Conservation (phyloP, 1,139 yeast species). For the Scheffersomyces titani region DNA sequence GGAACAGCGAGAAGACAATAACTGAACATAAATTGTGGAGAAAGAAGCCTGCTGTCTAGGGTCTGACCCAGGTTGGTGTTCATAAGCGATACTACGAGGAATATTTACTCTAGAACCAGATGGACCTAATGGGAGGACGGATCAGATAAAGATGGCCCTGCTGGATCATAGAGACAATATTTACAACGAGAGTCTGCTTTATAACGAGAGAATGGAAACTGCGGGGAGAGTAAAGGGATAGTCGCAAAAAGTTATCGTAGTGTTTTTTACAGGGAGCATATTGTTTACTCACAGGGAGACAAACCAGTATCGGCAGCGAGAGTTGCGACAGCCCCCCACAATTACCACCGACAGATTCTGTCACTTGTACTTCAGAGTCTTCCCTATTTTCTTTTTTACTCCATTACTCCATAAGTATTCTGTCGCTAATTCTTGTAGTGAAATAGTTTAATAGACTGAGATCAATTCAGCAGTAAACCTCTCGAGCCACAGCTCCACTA, state of each 20-base stretch:
- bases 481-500: background rate
- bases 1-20: background rate
- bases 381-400: background rate
- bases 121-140: too few species aligned
- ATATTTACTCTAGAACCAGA: too few species aligned
- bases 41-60: too few species aligned
- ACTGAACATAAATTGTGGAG: background rate
- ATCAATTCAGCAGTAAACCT: background rate
- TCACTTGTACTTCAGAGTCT: background rate
- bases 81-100: too few species aligned
- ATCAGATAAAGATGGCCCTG: too few species aligned
- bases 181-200: too few species aligned
- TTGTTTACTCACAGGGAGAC: background rate
- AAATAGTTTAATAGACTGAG: background rate
- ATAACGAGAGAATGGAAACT: too few species aligned
- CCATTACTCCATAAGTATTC: too few species aligned
- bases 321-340: background rate
- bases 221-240: too few species aligned
- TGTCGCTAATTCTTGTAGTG: background rate
- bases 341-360: background rate
- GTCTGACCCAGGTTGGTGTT: too few species aligned
- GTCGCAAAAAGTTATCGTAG: too few species aligned
- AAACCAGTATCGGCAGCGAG: background rate
- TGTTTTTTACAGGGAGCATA: background rate
- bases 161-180: too few species aligned